A percentile compares a stretch with the other conserved stretches of the same genome.
phyloP scores from a whole-genome alignment of 257 asterid species.

The Apocynum venetum region DNA sequence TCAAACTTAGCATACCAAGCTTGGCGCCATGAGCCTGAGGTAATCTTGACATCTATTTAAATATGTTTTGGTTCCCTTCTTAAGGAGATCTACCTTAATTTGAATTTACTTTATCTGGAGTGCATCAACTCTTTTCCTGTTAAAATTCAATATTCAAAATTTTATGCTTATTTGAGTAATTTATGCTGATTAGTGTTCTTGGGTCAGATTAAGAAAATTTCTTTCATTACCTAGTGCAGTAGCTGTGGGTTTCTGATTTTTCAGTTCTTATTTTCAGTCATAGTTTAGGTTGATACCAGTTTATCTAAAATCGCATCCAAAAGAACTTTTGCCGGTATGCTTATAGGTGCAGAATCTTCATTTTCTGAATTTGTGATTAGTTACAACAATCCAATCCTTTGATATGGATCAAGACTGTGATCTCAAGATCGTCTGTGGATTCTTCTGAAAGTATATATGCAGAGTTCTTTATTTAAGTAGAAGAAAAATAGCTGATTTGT shows the following conservation, averaged over 20 bases:
- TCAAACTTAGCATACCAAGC: conserved; percentile 85
- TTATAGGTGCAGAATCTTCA: not conserved
- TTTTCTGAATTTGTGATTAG: not conserved
- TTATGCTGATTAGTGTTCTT: not conserved
- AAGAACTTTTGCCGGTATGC: not conserved
- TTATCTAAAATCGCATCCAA: not conserved
- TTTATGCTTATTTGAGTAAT: not conserved
- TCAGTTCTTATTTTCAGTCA: not conserved
- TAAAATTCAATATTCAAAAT: not conserved
- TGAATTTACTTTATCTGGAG: not conserved
- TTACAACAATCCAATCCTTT: not conserved
- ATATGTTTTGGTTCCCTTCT: not conserved
- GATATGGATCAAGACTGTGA: not conserved
- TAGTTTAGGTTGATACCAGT: not conserved
- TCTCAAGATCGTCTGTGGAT: not conserved
- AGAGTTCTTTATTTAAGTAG: not conserved
- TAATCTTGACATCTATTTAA: conserved; percentile 19
- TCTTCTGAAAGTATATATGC: not conserved
- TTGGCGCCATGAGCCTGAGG: conserved; percentile 96
- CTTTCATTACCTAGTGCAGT: not conserved
- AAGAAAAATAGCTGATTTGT: not conserved
- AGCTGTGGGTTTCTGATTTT: not conserved
- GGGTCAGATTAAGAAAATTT: not conserved
- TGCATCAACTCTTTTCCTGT: no score
- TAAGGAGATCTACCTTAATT: not conserved